A percentile compares a stretch with the other conserved stretches of the same genome.
These are phyloP conservation scores for Simmondsia chinensis DNA, from an alignment of 148 eudicot genomes.

Conservation along the genomic window DNA sequence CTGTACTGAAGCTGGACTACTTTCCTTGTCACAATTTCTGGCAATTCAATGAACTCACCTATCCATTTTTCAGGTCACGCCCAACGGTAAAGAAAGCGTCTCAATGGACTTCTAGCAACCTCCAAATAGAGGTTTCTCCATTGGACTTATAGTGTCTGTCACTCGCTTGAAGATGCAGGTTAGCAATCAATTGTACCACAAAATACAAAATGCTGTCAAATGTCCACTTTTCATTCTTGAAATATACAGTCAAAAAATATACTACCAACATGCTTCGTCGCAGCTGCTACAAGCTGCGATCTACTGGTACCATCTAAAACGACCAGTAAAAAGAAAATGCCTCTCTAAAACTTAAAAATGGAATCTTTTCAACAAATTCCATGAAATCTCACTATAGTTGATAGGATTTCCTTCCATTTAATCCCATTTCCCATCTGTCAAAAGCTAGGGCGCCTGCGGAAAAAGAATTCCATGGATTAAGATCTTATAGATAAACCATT, in stretches of 20 bases:
- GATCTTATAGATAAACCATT: no score
- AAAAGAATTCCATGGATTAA: no score
- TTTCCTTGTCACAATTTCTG: no score
- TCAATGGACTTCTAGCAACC: constrained; percentile 64
- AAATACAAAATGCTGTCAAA: constrained; percentile 29
- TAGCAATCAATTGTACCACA: constrained; percentile 31
- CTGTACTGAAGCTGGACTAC: no score
- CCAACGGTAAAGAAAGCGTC: constrained; percentile 5
- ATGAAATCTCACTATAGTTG: constrained; percentile 5
- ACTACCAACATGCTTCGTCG: constrained; percentile 66
- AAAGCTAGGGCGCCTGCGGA: constrained; percentile 14
- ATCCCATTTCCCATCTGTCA: constrained; percentile 19
- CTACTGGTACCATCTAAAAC: constrained; percentile 63
- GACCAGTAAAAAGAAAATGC: constrained; percentile 13
- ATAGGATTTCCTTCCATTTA: constrained; percentile 20
- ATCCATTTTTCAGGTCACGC: constrained; percentile 44
- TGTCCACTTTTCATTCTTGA: constrained; percentile 44
- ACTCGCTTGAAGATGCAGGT: constrained; percentile 26
- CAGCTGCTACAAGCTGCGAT: constrained; percentile 83
- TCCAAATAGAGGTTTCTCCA: constrained; percentile 46
- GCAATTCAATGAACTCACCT: constrained; percentile 29
- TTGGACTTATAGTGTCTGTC: constrained; percentile 37
- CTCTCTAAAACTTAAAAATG: constrained; percentile 5
- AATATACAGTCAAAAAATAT: constrained; percentile 35
- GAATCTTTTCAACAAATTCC: constrained; percentile 15